Base-by-base conservation (phyloP, 2,329 filamentous ascomycete species). In the Penicillium sp. region DNA sequence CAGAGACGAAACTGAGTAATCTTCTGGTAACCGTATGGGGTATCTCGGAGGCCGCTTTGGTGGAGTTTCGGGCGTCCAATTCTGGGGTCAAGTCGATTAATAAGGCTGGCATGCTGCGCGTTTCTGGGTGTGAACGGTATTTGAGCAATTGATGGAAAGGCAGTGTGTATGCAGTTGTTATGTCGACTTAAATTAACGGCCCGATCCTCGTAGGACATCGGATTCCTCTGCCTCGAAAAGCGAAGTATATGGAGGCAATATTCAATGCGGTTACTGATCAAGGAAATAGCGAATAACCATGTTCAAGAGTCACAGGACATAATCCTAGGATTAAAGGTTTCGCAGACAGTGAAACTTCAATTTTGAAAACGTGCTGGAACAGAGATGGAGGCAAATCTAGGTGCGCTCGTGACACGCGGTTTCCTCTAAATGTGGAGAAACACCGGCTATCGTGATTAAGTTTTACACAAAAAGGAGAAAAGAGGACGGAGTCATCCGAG, bases 1-100 rank as follows among this genome's bases (percentile, higher is more conserved):
- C 30, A 7, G 65, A 35, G 7, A 66, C 47, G 35, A 59, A 49
- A n/a, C 63, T 50, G 13, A 67, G 51, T 3, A 64, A 15, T n/a
- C 47, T 60, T 17, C 19, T 60, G 26, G 59, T 50, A 41, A 67
- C 65, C 26, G 56, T 21, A 17, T 49, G 30, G 13, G 61, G 64
- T 38, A 67, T 57, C 21, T 26, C 47, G 19, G 29, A 48, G 23
- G n/a, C 15, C 2, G 38, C 7, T 19, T 46, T 23, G 4, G 7
- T 26, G n/a, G 26, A 6, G 3, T 26, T 26, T 26, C 38, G 21
- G n/a, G 9, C 9, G 15, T n/a, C 26, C 15, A n/a, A 17, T n/a
- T 41, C 21, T 21, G 15, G 38, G 23, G 13, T 51, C 26, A n/a
- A 45, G 23, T 23, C 11, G 13, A 53, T n/a, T 19, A 52, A 21